Base-by-base conservation (phyloP, 1,139 yeast genomes). In the Cylindricascospora bacillispora region DNA sequence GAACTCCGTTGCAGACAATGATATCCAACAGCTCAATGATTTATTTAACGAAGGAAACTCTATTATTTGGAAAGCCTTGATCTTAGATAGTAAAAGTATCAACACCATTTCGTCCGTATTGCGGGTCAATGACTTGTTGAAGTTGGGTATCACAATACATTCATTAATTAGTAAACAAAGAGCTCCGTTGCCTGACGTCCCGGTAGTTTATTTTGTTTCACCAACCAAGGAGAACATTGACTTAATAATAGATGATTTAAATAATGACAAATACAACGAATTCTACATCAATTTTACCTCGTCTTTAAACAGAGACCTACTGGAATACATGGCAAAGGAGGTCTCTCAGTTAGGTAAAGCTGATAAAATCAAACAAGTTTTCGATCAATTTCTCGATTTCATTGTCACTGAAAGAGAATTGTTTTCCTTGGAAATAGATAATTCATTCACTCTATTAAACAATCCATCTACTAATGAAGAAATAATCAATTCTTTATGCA, bases 371-470 rank as follows among this genome's bases (percentile, higher is more conserved):
- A 70, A 77, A 40, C 97, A 86, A 53, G 93, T 89, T 5, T 89
- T 63, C 56, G 99, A 89, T 54, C 98, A 89, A 55, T 89, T 85
- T 55, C 62, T 89, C 39, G 89, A 86, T 54, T 89, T 83, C 49
- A 65, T 83, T 6, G 97, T 86, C 18, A 80, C 95, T 2, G 99
- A 89, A 53, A 93, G 94, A 13, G 80, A 83, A 47, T 64, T 89
- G 28, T 89, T 85, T 52, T 77, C 92, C 16, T 62, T 92, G 34
- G 93, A 85, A 35, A 51, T 78, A 38, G 65, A 69, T 1, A 57
- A 67, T 17, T 72, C 80, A 6, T 89, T 82, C 57, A 67, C 75
- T 16, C 60, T 63, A 30, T 68, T 92, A 49, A 79, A 81, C 49
- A 68, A 65, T 42, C 85, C 93, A 1, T 57, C 62, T 33, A 72